Evolutionary conservation across 2,329 filamentous ascomycete species (phyloP).

Genomic region (Mycosphaerella sp.): DNA sequence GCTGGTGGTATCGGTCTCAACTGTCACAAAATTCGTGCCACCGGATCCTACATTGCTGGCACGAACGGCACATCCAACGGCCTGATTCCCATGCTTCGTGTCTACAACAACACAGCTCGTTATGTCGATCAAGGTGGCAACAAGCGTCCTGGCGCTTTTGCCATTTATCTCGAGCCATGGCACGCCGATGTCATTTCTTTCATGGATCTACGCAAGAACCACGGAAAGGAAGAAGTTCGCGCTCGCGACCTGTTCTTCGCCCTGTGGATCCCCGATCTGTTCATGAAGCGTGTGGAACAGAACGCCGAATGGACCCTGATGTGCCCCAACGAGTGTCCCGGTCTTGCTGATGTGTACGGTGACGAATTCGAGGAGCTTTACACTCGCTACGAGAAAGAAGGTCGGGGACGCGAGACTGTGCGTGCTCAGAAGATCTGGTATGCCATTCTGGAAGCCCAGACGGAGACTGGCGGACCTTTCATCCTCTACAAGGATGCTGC

Average conservation of each 20-base stretch:
- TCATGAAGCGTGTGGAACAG: constrained; percentile 99
- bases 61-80: constrained; percentile 98
- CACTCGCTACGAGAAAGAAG: constrained; percentile 79
- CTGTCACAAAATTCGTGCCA: constrained; percentile 92
- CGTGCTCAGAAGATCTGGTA: constrained; percentile 99
- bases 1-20: constrained; percentile 97
- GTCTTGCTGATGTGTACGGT: constrained; percentile 91
- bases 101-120: constrained; percentile 98
- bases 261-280: constrained; percentile 96
- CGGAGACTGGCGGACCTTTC: constrained; percentile 97
- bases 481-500: constrained; percentile 99
- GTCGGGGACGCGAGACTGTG: constrained; percentile 80
- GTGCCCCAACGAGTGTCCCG: constrained; percentile 94
- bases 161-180: constrained; percentile 99
- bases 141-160: constrained; percentile 97
- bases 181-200: constrained; percentile 97
- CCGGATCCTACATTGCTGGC: constrained; percentile 94
- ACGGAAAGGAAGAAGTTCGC: constrained; percentile 96
- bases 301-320: constrained; percentile 97
- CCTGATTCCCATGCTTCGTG: constrained; percentile 93
- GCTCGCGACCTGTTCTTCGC: constrained; percentile 97
- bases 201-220: constrained; percentile 97
- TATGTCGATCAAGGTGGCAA: constrained; percentile 99
- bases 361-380: constrained; percentile 96
- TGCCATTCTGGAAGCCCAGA: constrained; percentile 94